Conservation (phyloP, 768 basidiomycete genomes). For the Kwoniella mangroviensis region DNA sequence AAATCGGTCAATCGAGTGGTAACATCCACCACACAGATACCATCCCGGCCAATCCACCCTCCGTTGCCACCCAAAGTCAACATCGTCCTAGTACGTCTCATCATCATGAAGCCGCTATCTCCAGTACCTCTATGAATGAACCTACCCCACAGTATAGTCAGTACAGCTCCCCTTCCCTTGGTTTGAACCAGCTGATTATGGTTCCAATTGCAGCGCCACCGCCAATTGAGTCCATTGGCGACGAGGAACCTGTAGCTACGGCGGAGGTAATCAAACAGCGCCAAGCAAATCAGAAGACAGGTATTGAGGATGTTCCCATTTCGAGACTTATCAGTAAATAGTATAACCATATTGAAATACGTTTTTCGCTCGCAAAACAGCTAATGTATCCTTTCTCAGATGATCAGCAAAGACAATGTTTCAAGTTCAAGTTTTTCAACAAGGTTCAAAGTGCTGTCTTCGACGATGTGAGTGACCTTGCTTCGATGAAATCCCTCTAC, state of each 20-base stretch:
- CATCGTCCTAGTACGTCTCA: neutral
- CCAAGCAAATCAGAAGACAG: slow-evolving; percentile 34
- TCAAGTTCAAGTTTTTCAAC: slow-evolving; percentile 91
- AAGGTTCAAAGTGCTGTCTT: slow-evolving; percentile 85
- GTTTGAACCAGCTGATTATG: neutral
- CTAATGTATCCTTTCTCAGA: slow-evolving; percentile 62
- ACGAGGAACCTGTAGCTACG: slow-evolving; percentile 29
- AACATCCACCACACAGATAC: neutral
- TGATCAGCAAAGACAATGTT: slow-evolving; percentile 76
- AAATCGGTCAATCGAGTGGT: neutral
- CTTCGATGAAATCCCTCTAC: neutral
- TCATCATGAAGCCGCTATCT: neutral
- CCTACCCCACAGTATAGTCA: neutral
- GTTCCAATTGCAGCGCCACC: neutral
- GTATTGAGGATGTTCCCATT: slow-evolving; percentile 68
- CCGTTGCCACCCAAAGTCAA: neutral
- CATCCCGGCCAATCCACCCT: neutral
- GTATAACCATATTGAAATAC: slow-evolving; percentile 49
- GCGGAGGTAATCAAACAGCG: slow-evolving; percentile 24
- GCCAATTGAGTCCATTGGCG: neutral
- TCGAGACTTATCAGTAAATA: slow-evolving; percentile 69
- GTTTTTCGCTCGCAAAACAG: neutral
- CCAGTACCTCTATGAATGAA: neutral
- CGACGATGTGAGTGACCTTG: slow-evolving; percentile 65
- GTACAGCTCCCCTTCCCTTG: neutral